A percentile compares a stretch with the other conserved stretches of the same genome.
These are phyloP conservation scores for Tetrahymena elliotti DNA, from an alignment of 73 alveolate species.

Conservation along the genomic window DNA sequence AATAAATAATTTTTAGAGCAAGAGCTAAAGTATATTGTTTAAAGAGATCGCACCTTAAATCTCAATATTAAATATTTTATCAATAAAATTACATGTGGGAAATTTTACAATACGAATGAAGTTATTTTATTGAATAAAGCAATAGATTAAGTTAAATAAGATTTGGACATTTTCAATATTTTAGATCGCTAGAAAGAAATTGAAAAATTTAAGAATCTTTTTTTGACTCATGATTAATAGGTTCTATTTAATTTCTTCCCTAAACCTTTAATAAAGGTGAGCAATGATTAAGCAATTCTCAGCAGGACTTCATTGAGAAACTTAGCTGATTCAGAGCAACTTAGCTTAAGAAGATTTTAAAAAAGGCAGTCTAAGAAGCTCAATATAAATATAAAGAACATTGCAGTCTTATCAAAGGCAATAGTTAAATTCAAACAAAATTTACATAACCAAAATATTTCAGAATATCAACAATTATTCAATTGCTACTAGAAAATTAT, in stretches of 20 bases:
- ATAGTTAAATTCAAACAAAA: neutral
- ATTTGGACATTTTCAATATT: neutral
- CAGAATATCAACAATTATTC: neutral
- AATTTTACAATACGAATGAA: neutral
- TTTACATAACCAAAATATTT: neutral
- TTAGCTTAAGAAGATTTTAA: neutral
- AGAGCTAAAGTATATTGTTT: neutral
- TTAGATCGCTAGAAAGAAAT: neutral
- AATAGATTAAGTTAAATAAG: neutral
- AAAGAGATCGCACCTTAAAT: neutral
- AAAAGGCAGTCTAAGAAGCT: neutral
- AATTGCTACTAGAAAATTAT: neutral
- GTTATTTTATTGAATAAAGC: neutral
- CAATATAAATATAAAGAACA: neutral
- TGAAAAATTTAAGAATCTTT: neutral
- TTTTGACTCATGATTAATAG: neutral
- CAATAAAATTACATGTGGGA: neutral
- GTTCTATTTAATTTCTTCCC: neutral
- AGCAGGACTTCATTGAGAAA: neutral
- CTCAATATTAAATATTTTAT: neutral
- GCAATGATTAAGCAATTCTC: neutral
- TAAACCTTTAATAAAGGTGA: neutral
- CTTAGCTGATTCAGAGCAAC: neutral
- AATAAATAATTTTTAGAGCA: neutral
- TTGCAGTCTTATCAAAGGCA: neutral